These are phyloP conservation scores for Xylaria hypoxylon DNA, from an alignment of 2,329 filamentous ascomycete genomes.

Conservation along the genomic window DNA sequence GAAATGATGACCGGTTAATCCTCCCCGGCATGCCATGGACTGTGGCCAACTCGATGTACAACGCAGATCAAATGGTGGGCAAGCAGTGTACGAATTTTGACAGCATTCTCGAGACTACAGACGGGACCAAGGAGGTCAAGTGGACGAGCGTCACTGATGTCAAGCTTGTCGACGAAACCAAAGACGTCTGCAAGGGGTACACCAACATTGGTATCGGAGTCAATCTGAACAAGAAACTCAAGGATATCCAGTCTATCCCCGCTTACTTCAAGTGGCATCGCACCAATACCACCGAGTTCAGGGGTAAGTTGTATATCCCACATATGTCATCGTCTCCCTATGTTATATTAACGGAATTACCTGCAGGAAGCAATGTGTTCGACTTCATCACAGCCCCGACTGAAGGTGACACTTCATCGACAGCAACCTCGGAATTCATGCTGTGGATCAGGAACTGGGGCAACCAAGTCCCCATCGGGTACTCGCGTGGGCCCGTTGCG, in stretches of 20 bases:
- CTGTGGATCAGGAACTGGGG: conserved; percentile 44
- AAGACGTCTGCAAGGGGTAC: conserved; percentile 40
- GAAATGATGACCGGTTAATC: conserved; percentile 34
- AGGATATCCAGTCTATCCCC: conserved; percentile 38
- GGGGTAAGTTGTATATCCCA: conserved; percentile 32
- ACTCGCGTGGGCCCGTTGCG: conserved; percentile 38
- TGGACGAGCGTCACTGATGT: conserved; percentile 35
- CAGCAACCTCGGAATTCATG: conserved; percentile 43
- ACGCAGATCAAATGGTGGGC: conserved; percentile 37
- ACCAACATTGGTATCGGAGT: conserved; percentile 37
- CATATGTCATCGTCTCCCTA: background rate
- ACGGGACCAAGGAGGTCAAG: conserved; percentile 34
- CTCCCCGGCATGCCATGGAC: conserved; percentile 39
- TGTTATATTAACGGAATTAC: conserved; percentile 7
- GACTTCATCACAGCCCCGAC: conserved; percentile 43
- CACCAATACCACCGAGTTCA: conserved; percentile 35
- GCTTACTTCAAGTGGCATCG: conserved; percentile 37
- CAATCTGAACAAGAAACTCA: conserved; percentile 34
- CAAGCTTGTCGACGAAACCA: conserved; percentile 28
- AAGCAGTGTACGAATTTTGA: conserved; percentile 39
- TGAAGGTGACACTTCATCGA: conserved; percentile 32
- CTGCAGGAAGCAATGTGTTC: conserved; percentile 42
- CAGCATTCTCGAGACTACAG: conserved; percentile 18
- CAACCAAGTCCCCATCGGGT: conserved; percentile 43
- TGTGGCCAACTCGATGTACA: conserved; percentile 42